Evolutionary conservation across 2,329 filamentous ascomycete genomes (phyloP).

Genomic region (Colletotrichum sp.): DNA sequence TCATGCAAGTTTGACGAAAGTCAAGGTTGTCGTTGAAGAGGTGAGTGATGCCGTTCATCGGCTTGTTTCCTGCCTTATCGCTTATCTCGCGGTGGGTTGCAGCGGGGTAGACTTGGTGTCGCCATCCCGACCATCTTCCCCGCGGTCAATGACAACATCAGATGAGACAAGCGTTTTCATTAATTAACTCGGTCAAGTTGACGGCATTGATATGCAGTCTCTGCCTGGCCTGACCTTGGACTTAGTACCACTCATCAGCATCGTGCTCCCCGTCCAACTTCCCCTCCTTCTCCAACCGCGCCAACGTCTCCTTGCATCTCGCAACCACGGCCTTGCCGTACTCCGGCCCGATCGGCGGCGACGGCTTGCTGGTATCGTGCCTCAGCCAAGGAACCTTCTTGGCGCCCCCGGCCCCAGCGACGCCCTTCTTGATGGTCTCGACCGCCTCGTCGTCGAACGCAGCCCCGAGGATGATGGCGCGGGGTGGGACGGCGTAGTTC

Average conservation of each 20-base stretch:
- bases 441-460: constrained; percentile 15
- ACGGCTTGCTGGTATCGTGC: constrained; percentile 24
- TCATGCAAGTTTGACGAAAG: background rate
- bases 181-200: background rate
- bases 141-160: background rate
- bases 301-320: constrained; percentile 28
- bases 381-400: constrained; percentile 27
- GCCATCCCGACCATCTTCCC: background rate
- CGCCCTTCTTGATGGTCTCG: background rate
- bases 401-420: background rate
- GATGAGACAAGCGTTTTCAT: background rate
- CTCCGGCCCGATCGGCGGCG: constrained; percentile 29
- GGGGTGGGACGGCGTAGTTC: constrained; percentile 8
- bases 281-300: constrained; percentile 23
- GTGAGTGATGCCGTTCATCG: background rate
- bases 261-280: constrained; percentile 23
- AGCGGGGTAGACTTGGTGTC: constrained; percentile 16
- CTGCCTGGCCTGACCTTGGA: background rate
- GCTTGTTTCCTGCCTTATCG: background rate
- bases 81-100: constrained; percentile 15
- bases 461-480: constrained; percentile 17
- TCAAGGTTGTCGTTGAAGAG: background rate
- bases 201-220: background rate
- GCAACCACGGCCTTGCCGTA: constrained; percentile 30
- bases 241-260: constrained; percentile 24